These are phyloP conservation scores for Penicillium sp. DNA, from an alignment of 2,329 filamentous ascomycete species.

Conservation along the genomic window DNA sequence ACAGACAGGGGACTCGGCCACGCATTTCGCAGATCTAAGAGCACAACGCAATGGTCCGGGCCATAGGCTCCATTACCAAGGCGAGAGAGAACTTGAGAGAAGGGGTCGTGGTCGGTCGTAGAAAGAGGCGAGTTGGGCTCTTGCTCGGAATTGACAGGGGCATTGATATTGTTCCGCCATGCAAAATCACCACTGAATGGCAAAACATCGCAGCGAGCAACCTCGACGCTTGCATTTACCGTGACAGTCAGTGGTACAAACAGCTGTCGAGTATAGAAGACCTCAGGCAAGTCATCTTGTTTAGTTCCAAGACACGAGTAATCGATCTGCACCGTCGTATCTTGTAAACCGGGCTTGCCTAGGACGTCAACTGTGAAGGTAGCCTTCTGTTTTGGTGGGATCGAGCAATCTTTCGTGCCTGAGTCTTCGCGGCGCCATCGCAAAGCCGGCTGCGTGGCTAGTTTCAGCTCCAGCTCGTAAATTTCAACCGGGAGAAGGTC, in stretches of 20 bases:
- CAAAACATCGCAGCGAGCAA: slow-evolving; percentile 77
- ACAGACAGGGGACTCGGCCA: slow-evolving; percentile 82
- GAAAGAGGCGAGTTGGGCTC: slow-evolving; percentile 16
- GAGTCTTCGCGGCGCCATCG: slow-evolving; percentile 56
- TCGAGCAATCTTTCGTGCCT: slow-evolving; percentile 59
- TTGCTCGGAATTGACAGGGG: slow-evolving; percentile 10
- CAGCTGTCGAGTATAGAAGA: slow-evolving; percentile 84
- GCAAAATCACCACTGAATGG: slow-evolving; percentile 73
- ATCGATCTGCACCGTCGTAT: slow-evolving; percentile 79
- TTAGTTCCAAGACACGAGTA: slow-evolving; percentile 79
- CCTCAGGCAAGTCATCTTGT: slow-evolving; percentile 68
- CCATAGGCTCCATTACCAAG: slow-evolving; percentile 47
- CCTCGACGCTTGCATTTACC: slow-evolving; percentile 87
- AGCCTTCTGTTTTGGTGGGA: slow-evolving; percentile 68
- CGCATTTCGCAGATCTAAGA: slow-evolving; percentile 84
- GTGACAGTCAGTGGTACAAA: slow-evolving; percentile 82
- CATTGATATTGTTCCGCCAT: slow-evolving; percentile 55
- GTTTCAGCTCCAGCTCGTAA: slow-evolving; percentile 82
- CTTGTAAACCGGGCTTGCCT: slow-evolving; percentile 82
- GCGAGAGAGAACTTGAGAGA: slow-evolving; percentile 51
- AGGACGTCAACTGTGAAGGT: slow-evolving; percentile 83
- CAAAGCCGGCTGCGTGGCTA: slow-evolving; percentile 72
- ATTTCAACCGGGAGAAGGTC: slow-evolving; percentile 78
- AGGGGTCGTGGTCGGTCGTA: slow-evolving; percentile 42
- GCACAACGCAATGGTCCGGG: slow-evolving; percentile 73